Base-by-base conservation (phyloP, 2,329 filamentous ascomycete genomes). In the Scedosporium aurantiacum region DNA sequence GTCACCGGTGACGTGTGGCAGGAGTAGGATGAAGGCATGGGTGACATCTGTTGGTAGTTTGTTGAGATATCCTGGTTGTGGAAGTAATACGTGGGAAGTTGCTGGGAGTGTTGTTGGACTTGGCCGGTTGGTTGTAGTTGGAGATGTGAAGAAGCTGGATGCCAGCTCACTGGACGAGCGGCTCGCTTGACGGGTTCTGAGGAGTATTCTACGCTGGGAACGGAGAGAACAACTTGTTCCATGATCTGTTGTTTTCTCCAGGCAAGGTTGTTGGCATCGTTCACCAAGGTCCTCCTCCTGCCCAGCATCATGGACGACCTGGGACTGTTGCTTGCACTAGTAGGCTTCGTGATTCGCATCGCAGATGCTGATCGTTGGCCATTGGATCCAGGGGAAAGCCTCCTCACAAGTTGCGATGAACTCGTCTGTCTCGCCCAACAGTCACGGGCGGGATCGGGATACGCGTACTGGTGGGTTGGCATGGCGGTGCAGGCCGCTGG, bases 111-210 rank as follows among this genome's bases (percentile, higher is more conserved):
- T 60, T 75, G 73, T 57, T 73, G 70, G 63, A 72, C 71, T 16
- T 74, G 69, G 68, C 70, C 70, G 37, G 69, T 69, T 62, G 72
- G 72, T 40, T 69, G 72, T 62, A 73, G 68, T 61, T 72, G 70
- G 65, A 43, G 64, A 54, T 82, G 78, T 8, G 86, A 82, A 23
- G 82, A 81, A 2, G 54, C 54, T 14, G 88, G 86, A 70, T 91
- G 89, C 89, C 89, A 91, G 76, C 88, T 91, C 55, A 89, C 76
- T 5, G 88, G 88, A 50, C 88, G 81, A 60, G 74, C 73, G 45
- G 78, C 72, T 68, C 74, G 71, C 41, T 64, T 62, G 37, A 40
- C 41, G 52, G 66, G 40, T 63, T 65, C 12, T 12, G 55, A 25
- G 23, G 59, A 18, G 10, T 58, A 12, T 37, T n/a, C 55, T 18